phyloP scores from a whole-genome alignment of 345 rosid genomes.

The Eucalyptus leucophloia region DNA sequence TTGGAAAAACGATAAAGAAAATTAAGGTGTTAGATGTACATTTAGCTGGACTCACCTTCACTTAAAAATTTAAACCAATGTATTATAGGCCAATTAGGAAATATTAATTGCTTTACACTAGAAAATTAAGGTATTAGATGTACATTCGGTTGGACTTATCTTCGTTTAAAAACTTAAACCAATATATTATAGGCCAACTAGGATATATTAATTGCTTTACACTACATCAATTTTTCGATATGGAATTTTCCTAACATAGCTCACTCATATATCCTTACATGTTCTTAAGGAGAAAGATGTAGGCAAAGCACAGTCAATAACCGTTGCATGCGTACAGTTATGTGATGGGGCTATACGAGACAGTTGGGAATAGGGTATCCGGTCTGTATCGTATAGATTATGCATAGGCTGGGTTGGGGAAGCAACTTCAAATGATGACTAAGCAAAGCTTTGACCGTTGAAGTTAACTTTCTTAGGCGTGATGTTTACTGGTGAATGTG shows the following conservation, averaged over 20 bases:
- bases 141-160: not conserved
- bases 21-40: not conserved
- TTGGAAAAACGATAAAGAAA: not conserved
- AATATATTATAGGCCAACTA: too few species aligned
- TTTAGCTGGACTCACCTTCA: not conserved
- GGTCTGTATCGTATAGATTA: not conserved
- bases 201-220: not conserved
- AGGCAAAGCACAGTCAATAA: not conserved
- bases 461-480: not conserved
- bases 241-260: not conserved
- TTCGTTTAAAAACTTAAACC: not conserved
- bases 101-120: not conserved
- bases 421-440: not conserved
- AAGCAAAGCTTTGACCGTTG: not conserved
- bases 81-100: too few species aligned
- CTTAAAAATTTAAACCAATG: too few species aligned
- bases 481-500: not conserved
- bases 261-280: not conserved
- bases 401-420: not conserved
- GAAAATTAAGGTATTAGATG: not conserved
- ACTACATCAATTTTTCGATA: not conserved
- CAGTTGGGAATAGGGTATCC: not conserved
- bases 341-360: not conserved
- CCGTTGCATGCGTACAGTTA: not conserved
- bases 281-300: not conserved